Conservation (phyloP, 768 basidiomycete genomes). For the Gyrodon lividus region DNA sequence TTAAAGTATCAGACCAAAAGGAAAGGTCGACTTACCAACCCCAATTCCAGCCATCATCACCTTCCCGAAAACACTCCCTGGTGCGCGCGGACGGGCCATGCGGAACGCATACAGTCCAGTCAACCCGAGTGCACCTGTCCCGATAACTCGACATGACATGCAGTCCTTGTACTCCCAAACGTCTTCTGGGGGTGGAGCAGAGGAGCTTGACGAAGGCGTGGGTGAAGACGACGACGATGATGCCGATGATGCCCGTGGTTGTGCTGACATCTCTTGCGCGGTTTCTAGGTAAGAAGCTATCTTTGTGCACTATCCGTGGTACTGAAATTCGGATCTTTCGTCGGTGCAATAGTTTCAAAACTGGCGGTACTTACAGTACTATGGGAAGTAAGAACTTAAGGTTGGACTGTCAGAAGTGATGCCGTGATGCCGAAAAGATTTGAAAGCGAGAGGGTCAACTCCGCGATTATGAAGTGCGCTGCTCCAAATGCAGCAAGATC, state of each 20-base stretch:
- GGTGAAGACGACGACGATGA: background rate
- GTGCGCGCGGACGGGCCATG: slow-evolving; percentile 60
- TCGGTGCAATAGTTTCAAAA: too few species aligned
- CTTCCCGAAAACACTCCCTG: slow-evolving; percentile 61
- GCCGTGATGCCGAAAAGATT: too few species aligned
- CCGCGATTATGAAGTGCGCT: too few species aligned
- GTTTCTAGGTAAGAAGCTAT: too few species aligned
- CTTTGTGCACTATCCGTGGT: too few species aligned
- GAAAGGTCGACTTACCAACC: slow-evolving; percentile 43
- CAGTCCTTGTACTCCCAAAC: slow-evolving; percentile 47
- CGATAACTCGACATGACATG: slow-evolving; percentile 67
- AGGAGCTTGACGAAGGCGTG: background rate
- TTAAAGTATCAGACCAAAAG: background rate
- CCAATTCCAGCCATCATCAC: slow-evolving; percentile 61
- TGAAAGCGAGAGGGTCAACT: too few species aligned
- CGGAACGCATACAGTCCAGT: slow-evolving; percentile 68
- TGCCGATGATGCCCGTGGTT: slow-evolving; percentile 13
- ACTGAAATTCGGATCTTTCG: too few species aligned
- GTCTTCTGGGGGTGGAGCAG: slow-evolving; percentile 2
- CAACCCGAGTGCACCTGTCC: slow-evolving; percentile 59
- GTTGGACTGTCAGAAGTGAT: too few species aligned
- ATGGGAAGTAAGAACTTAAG: too few species aligned
- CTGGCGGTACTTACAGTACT: too few species aligned
- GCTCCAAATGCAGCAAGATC: too few species aligned
- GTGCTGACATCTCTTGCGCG: slow-evolving; percentile 16